phyloP scores from a whole-genome alignment of 208 protist genomes.

The Trypanosoma brucei region DNA sequence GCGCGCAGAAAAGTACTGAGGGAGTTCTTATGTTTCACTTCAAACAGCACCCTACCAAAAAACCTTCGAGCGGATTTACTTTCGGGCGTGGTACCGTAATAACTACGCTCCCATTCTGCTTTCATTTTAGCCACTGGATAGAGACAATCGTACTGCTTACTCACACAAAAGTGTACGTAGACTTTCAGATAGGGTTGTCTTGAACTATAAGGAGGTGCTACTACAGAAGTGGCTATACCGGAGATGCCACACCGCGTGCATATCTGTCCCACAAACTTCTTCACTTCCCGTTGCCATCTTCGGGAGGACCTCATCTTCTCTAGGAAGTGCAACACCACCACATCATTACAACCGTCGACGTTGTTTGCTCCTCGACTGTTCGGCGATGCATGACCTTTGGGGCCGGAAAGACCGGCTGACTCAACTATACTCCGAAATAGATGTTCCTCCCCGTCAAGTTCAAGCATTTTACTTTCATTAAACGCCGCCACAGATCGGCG shows the following conservation, averaged over 20 bases:
- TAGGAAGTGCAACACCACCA: conserved; percentile 22
- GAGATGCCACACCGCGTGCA: background rate
- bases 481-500: conserved; percentile 53
- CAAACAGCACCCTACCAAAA: conserved; percentile 19
- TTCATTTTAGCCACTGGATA: conserved; percentile 2
- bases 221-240: background rate
- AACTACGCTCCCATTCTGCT: background rate
- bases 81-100: background rate
- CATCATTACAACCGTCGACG: background rate
- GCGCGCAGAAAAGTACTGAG: conserved; percentile 10
- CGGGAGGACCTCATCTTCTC: conserved; percentile 12
- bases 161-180: conserved; percentile 7
- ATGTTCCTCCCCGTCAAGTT: conserved; percentile 37
- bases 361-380: background rate
- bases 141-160: background rate
- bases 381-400: background rate
- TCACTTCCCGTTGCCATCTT: conserved; percentile 12
- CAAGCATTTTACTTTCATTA: conserved; percentile 70
- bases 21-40: conserved; percentile 11
- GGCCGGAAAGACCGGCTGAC: background rate
- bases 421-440: conserved; percentile 50
- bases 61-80: conserved; percentile 1
- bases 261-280: conserved; percentile 10
- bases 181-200: conserved; percentile 9
- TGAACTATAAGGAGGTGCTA: background rate